These are phyloP conservation scores for Marchantia polymorpha DNA, from an alignment of 225 moss, liverwort and hornwort species.

Conservation along the genomic window DNA sequence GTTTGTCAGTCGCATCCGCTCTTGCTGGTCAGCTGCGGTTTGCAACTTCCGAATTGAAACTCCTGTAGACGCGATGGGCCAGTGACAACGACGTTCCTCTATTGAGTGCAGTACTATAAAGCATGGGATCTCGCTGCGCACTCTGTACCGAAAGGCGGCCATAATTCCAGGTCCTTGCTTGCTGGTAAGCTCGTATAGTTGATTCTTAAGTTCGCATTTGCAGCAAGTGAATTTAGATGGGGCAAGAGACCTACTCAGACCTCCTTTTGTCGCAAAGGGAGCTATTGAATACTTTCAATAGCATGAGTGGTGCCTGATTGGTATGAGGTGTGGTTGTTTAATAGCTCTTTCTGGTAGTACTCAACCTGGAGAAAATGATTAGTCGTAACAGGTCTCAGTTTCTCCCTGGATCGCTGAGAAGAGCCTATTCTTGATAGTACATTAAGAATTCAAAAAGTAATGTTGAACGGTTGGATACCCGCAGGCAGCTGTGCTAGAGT, in stretches of 20 bases:
- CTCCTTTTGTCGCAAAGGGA: neutral
- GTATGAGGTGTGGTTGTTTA: too few relatives aligned
- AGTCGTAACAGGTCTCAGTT: too few relatives aligned
- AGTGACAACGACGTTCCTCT: neutral
- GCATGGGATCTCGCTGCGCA: constrained; percentile 92
- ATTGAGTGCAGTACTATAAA: constrained; percentile 61
- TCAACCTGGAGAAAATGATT: too few relatives aligned
- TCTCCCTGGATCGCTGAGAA: neutral
- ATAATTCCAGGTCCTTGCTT: constrained; percentile 71
- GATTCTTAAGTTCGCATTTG: neutral
- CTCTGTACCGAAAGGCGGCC: constrained; percentile 73
- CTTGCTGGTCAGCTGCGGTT: neutral
- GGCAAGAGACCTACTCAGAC: neutral
- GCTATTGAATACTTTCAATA: too few relatives aligned
- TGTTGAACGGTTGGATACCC: neutral
- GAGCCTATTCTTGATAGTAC: neutral
- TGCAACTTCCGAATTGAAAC: neutral
- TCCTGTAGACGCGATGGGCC: neutral
- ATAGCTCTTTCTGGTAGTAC: too few relatives aligned
- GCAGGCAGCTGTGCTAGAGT: neutral
- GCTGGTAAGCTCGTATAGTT: constrained; percentile 43
- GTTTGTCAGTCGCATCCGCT: neutral
- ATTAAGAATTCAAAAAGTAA: neutral
- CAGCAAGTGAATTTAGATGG: neutral
- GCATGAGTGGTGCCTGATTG: too few relatives aligned